phyloP scores from a whole-genome alignment of 192 early-diverging fungal species.

The Backusella liffmaniae region DNA sequence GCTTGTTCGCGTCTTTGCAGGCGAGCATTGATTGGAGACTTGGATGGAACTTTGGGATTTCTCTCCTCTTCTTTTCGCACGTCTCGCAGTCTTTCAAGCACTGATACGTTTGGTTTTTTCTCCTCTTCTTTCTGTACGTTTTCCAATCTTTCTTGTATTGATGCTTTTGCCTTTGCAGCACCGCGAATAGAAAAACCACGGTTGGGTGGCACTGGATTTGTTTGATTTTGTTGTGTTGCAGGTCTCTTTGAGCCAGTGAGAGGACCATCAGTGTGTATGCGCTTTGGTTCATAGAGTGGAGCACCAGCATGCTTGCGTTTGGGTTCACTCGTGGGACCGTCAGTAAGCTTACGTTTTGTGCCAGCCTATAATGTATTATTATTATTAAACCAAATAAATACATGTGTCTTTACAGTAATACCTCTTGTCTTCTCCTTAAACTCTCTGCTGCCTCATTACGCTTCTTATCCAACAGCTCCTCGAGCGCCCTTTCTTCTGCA shows the following conservation, averaged over 20 bases:
- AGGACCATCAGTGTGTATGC: neutral
- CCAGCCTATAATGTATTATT: neutral
- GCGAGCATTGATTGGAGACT: no score
- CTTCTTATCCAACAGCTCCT: neutral
- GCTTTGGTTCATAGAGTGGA: neutral
- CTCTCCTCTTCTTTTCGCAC: no score
- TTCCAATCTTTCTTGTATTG: neutral
- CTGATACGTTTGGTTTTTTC: no score
- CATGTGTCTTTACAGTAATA: neutral
- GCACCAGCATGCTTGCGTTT: neutral
- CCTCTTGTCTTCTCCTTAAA: neutral
- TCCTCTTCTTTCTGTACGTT: no score
- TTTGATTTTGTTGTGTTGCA: neutral
- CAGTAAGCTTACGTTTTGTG: neutral
- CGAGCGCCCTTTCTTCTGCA: neutral
- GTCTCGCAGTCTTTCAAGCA: no score
- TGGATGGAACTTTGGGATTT: no score
- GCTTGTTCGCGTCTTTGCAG: no score
- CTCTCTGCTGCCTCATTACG: neutral
- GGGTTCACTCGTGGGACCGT: neutral
- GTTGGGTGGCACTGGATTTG: neutral
- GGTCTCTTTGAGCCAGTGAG: neutral
- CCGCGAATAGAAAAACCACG: neutral
- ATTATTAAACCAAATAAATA: neutral
- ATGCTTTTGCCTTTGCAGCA: neutral